Evolutionary conservation across 2,329 filamentous ascomycete species (phyloP).

Genomic region (Pleurostoma richardsiae): DNA sequence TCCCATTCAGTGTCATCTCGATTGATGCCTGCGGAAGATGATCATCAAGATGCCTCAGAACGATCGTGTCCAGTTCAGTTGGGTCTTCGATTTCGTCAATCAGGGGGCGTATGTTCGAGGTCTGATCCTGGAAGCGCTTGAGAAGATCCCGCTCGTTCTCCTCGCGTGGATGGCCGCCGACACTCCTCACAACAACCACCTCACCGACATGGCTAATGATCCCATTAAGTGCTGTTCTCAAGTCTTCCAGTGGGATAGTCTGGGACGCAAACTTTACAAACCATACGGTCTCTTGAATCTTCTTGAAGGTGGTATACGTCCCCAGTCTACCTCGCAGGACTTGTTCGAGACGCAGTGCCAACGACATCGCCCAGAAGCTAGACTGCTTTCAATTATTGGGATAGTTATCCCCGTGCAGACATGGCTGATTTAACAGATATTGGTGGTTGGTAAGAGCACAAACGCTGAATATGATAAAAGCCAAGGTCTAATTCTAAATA

Average conservation of each 20-base stretch:
- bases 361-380: too few species aligned
- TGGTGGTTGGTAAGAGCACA: too few species aligned
- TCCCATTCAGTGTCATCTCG: too few species aligned
- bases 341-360: constrained; percentile 5
- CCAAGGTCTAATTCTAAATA: too few species aligned
- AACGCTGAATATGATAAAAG: too few species aligned
- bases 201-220: not conserved
- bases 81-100: constrained; percentile 3
- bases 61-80: not conserved
- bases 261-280: not conserved
- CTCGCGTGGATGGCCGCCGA: constrained; percentile 2
- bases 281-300: not conserved
- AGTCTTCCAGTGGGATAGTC: not conserved
- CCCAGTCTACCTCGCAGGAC: not conserved
- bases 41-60: too few species aligned
- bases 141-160: constrained; percentile 1
- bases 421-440: too few species aligned
- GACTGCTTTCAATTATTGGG: too few species aligned
- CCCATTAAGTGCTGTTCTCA: not conserved
- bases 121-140: constrained; percentile 1
- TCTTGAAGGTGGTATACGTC: not conserved
- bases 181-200: constrained; percentile 2
- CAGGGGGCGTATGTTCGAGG: constrained; percentile 1
- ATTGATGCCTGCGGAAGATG: too few species aligned
- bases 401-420: too few species aligned